Percentiles rank a stretch among this genome's conserved stretches.
These are phyloP conservation scores for Fragosphaeria purpurea DNA, from an alignment of 2,329 filamentous ascomycete genomes.

Conservation along the genomic window DNA sequence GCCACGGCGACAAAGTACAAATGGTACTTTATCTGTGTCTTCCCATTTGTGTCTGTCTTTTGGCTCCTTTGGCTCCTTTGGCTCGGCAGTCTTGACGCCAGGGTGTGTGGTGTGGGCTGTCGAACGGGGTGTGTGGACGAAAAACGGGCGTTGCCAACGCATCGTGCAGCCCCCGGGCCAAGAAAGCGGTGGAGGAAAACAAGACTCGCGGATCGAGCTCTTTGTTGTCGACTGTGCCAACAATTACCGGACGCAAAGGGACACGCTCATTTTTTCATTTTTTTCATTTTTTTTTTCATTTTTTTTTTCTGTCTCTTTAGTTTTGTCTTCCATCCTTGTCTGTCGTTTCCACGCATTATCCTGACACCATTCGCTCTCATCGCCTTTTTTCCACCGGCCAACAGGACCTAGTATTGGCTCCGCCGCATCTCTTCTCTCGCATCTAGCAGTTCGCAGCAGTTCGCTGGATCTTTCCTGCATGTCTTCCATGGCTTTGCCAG, in stretches of 20 bases:
- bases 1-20: too few species aligned
- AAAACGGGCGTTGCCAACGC: slow-evolving; percentile 9
- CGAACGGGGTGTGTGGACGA: not conserved
- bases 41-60: too few species aligned
- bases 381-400: too few species aligned
- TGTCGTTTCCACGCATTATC: not conserved
- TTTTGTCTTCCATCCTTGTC: not conserved
- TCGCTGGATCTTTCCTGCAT: slow-evolving; percentile 1
- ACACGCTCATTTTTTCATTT: not conserved
- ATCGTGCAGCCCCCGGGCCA: slow-evolving; percentile 12
- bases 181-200: slow-evolving; percentile 2
- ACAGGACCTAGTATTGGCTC: too few species aligned
- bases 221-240: too few species aligned
- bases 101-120: too few species aligned
- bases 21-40: too few species aligned
- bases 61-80: too few species aligned
- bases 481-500: not conserved
- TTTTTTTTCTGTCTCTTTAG: not conserved
- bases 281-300: not conserved
- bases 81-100: too few species aligned
- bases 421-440: too few species aligned
- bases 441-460: not conserved
- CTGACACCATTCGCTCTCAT: too few species aligned
- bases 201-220: not conserved
- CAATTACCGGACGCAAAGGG: not conserved